Base-by-base conservation (phyloP, 2,329 filamentous ascomycete genomes). In the Diplodia seriata region DNA sequence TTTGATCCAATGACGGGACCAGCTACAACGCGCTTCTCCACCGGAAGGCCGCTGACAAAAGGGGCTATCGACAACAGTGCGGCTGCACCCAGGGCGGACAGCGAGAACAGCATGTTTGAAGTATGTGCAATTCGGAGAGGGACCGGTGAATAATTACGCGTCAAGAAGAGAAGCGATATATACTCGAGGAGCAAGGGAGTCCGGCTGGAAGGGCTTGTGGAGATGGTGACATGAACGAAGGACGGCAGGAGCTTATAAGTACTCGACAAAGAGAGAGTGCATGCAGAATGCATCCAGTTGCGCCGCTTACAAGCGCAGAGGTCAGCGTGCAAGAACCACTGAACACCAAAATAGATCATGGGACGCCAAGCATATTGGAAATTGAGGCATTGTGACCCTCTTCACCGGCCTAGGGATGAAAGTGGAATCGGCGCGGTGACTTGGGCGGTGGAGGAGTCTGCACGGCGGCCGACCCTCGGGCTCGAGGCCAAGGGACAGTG, bases 1-100 rank as follows among this genome's bases (percentile, higher is more conserved):
- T 81, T 79, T 23, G 71, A 63, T 9, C 38, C 50, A 14, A 68
- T 57, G 57, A 68, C 57, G 8, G 66, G 57, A 15, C 66, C 66
- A 18, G 31, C 36, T 8, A 55, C 49, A 64, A 26, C 51, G 15
- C 66, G 66, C 66, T 68, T 68, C 50, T 50, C 66, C 1, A 68
- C 26, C 15, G 66, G 66, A 14, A 33, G 57, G 15, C 57, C 66
- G 56, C 33, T 63, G 40, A 38, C 49, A 40, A 68, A 55, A 36
- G 66, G 31, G 47, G 50, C 6, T 56, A 68, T 38, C 6, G 49
- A 63, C 38, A 64, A 23, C 38, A 68, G 57, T 31, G 66, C 66
- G n/a, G 66, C 20, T 23, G 57, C 57, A 47, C 57, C 51, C 31
- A 57, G 33, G 29, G 43, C 55, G 36, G 51, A 15, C 23, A 56